phyloP scores from a whole-genome alignment of 257 asterid genomes.

The Solanum etuberosum region DNA sequence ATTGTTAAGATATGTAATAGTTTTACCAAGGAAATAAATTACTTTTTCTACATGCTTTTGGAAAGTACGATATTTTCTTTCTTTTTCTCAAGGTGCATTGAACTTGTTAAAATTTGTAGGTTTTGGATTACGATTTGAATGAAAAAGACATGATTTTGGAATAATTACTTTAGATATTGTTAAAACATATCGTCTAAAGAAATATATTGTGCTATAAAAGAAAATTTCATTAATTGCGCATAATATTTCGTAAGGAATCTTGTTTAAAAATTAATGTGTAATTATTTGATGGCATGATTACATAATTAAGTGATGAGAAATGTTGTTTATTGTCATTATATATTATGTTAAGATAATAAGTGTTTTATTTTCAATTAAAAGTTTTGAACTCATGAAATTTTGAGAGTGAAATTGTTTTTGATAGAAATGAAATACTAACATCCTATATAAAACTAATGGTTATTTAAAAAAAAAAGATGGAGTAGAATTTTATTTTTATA shows the following conservation, averaged over 20 bases:
- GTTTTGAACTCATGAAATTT: neutral
- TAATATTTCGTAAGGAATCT: neutral
- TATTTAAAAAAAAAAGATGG: too few species aligned
- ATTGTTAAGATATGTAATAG: neutral
- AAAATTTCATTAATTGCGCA: neutral
- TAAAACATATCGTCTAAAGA: neutral
- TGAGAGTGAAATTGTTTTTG: rapidly evolving
- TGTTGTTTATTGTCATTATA: neutral
- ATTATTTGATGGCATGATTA: neutral
- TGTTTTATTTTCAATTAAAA: neutral
- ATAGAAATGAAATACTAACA: too few species aligned
- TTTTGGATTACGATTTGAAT: neutral
- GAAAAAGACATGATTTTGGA: neutral
- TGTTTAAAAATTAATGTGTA: neutral
- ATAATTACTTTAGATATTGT: neutral
- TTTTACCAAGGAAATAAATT: neutral
- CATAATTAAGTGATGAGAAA: neutral
- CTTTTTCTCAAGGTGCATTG: neutral
- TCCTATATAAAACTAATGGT: too few species aligned
- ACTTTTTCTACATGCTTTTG: neutral
- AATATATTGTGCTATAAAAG: neutral
- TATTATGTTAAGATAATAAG: neutral
- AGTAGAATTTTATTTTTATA: too few species aligned
- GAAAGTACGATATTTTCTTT: neutral
- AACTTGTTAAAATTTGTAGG: neutral